Percentiles rank a stretch among this genome's conserved stretches.
phyloP scores from a whole-genome alignment of 768 basidiomycete genomes.

The Boletus eberwhitei region DNA sequence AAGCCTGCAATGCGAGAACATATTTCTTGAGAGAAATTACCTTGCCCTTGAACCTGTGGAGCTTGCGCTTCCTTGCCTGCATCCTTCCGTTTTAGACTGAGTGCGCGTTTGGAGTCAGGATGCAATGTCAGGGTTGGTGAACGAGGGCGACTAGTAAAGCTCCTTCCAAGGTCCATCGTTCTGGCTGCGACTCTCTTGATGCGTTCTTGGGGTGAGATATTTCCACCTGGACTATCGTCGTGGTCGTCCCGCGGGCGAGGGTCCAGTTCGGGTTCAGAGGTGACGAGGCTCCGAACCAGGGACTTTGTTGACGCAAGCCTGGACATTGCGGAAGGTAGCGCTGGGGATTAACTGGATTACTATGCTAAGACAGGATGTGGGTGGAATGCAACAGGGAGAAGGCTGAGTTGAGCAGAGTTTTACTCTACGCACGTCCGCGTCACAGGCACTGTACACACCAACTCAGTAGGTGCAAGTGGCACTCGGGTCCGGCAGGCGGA shows the following conservation, averaged over 20 bases:
- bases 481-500: background rate
- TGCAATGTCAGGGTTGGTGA: constrained; percentile 29
- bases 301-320: constrained; percentile 24
- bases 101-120: constrained; percentile 46
- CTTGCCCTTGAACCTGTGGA: constrained; percentile 26
- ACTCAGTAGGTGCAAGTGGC: background rate
- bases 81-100: constrained; percentile 53
- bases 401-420: background rate
- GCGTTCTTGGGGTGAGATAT: constrained; percentile 38
- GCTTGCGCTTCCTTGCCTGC: constrained; percentile 41
- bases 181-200: constrained; percentile 53
- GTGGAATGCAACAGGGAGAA: background rate
- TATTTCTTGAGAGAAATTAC: constrained; percentile 30
- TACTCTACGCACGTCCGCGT: constrained; percentile 9
- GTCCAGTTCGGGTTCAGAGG: constrained; percentile 33
- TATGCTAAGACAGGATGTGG: constrained; percentile 5
- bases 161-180: constrained; percentile 64
- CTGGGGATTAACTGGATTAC: background rate
- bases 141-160: constrained; percentile 42
- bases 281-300: constrained; percentile 15
- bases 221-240: constrained; percentile 27
- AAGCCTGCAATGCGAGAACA: constrained; percentile 1
- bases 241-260: constrained; percentile 30
- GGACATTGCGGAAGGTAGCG: constrained; percentile 19
- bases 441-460: background rate